phyloP scores from a whole-genome alignment of 306 rosid species.

The Pterocarpus macrocarpus region DNA sequence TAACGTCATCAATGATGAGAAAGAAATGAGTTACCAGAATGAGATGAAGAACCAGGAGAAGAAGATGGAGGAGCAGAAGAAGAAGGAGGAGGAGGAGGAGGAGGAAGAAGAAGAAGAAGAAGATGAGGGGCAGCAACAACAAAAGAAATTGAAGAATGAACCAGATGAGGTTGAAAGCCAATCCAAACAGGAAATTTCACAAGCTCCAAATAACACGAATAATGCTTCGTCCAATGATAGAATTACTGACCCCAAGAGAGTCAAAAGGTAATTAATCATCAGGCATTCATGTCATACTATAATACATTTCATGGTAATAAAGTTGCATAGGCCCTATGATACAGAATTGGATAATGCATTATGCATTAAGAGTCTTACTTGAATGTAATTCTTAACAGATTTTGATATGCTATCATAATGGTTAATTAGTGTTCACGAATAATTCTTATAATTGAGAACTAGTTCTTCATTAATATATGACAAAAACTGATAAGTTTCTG shows the following conservation, averaged over 20 bases:
- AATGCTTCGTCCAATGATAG: conserved; percentile 49
- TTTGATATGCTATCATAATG: conserved; percentile 9
- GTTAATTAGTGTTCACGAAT: conserved; percentile 6
- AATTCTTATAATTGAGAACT: neutral
- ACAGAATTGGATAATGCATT: no score
- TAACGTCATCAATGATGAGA: conserved; percentile 73
- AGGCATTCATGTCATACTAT: neutral
- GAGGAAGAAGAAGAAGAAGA: conserved; percentile 15
- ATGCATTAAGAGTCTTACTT: no score
- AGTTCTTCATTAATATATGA: neutral
- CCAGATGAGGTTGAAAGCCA: conserved; percentile 83
- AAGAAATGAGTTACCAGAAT: conserved; percentile 36
- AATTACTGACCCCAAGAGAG: conserved; percentile 90
- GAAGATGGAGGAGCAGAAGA: neutral
- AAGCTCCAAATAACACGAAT: conserved; percentile 44
- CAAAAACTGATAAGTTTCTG: neutral
- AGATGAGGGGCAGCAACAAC: conserved; percentile 24
- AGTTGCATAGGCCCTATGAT: no score
- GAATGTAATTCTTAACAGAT: no score
- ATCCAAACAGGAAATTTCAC: conserved; percentile 57
- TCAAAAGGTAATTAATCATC: conserved; percentile 69
- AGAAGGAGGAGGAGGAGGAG: neutral
- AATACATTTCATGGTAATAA: no score
- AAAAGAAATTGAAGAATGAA: conserved; percentile 62
- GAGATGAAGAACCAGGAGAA: neutral